Conservation (phyloP, 192 early-diverging fungal species). For the Phlyctochytrium bullatum region DNA sequence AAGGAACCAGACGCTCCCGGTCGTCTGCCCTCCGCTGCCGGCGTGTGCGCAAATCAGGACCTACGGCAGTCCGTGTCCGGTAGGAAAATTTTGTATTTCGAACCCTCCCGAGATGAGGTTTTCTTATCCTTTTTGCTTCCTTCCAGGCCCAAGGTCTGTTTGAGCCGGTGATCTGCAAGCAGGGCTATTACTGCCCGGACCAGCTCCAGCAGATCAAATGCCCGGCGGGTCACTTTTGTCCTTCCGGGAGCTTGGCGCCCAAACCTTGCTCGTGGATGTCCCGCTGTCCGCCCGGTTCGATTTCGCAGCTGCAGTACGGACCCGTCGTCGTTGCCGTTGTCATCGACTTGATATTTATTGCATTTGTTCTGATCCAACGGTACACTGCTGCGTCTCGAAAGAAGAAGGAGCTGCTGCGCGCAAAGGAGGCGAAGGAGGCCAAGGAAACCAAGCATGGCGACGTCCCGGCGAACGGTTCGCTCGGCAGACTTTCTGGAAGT, state of each 20-base stretch:
- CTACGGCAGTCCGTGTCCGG: neutral
- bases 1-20: slow-evolving; percentile 9
- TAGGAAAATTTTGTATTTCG: slow-evolving; percentile 2
- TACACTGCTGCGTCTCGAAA: neutral
- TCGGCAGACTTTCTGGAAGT: neutral
- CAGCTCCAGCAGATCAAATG: slow-evolving; percentile 15
- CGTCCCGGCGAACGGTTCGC: slow-evolving; percentile 10
- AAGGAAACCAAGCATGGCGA: neutral
- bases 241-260: slow-evolving; percentile 27
- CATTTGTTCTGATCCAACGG: slow-evolving; percentile 16
- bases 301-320: slow-evolving; percentile 13
- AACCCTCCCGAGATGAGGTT: neutral
- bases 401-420: neutral
- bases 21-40: slow-evolving; percentile 13
- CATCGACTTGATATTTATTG: slow-evolving; percentile 32
- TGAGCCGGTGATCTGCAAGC: slow-evolving; percentile 40
- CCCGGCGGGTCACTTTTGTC: slow-evolving; percentile 33
- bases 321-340: slow-evolving; percentile 23
- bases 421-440: neutral
- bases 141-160: slow-evolving; percentile 33
- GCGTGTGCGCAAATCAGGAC: slow-evolving; percentile 8
- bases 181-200: slow-evolving; percentile 42
- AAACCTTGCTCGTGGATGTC: slow-evolving; percentile 28
- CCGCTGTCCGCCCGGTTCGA: slow-evolving; percentile 14
- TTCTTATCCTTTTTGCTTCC: neutral